A percentile compares a stretch with the other conserved stretches of the same genome.
phyloP scores from a whole-genome alignment of 257 asterid species.

The Orobanche coerulescens region DNA sequence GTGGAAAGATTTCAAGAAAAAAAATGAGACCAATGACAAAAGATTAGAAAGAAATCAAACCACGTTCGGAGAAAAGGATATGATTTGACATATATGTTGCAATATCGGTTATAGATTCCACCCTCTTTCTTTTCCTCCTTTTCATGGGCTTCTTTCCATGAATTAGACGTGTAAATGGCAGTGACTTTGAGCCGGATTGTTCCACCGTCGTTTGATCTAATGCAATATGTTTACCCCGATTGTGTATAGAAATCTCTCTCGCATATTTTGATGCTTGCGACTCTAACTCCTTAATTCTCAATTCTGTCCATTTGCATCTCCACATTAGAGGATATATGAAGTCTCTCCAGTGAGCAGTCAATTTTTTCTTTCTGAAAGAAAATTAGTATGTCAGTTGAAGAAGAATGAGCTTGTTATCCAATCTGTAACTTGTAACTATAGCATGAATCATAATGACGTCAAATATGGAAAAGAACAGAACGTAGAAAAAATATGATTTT shows the following conservation, averaged over 20 bases:
- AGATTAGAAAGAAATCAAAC: conserved; percentile 29
- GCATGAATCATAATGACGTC: no score
- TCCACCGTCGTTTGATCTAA: conserved; percentile 36
- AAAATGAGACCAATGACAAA: background rate
- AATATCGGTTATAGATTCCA: conserved; percentile 47
- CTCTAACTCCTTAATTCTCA: conserved; percentile 62
- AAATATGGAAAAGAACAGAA: no score
- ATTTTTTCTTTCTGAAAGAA: conserved; percentile 65
- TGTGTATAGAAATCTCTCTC: conserved; percentile 34
- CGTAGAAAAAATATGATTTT: no score
- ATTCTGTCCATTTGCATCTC: conserved; percentile 91
- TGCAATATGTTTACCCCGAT: conserved; percentile 33
- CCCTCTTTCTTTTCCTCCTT: conserved; percentile 70
- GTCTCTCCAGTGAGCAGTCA: conserved; percentile 80
- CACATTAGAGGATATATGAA: conserved; percentile 80
- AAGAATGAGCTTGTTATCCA: background rate
- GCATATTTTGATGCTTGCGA: conserved; percentile 52
- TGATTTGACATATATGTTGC: conserved; percentile 58
- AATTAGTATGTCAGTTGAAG: conserved; percentile 11
- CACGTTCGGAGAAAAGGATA: conserved; percentile 59
- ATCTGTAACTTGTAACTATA: no score
- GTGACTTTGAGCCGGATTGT: conserved; percentile 50
- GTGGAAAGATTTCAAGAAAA: background rate
- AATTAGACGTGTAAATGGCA: conserved; percentile 38
- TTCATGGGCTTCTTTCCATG: conserved; percentile 40